Conservation (phyloP, 2,329 filamentous ascomycete species). For the Curvularia eragrostidis region DNA sequence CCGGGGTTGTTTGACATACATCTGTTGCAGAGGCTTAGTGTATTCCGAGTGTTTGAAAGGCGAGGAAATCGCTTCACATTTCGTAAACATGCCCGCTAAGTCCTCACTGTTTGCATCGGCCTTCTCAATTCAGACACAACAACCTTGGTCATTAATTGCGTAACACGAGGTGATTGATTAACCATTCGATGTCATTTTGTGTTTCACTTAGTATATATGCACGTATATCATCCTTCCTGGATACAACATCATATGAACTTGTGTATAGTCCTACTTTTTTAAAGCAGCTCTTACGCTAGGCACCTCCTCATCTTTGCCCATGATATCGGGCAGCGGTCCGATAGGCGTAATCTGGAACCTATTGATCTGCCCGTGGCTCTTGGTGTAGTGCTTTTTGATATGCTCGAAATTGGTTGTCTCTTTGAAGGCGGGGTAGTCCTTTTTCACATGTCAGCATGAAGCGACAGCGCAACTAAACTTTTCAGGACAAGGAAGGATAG, state of each 20-base stretch:
- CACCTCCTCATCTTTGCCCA: constrained; percentile 81
- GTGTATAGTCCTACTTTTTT: constrained; percentile 5
- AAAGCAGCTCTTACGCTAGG: constrained; percentile 55
- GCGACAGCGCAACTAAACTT: not conserved
- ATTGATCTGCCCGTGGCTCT: constrained; percentile 71
- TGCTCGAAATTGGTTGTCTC: constrained; percentile 91
- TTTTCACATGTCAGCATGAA: constrained; percentile 3
- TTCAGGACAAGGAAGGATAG: not conserved
- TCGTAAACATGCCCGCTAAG: not conserved
- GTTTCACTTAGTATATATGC: not conserved
- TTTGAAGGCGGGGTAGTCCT: constrained; percentile 73
- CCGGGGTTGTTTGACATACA: not conserved
- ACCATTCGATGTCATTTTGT: not conserved
- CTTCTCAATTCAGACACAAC: not conserved
- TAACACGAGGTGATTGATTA: not conserved
- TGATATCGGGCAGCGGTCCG: constrained; percentile 82
- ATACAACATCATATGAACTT: not conserved
- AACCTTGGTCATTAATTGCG: not conserved
- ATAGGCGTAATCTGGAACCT: constrained; percentile 77
- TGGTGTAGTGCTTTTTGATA: constrained; percentile 83
- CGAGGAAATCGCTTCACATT: not conserved
- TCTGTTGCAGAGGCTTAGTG: not conserved
- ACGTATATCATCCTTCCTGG: not conserved
- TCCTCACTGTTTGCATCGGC: not conserved
- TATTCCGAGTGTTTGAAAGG: not conserved